A percentile compares a stretch with the other conserved stretches of the same genome.
phyloP scores from a whole-genome alignment of 2,329 filamentous ascomycete species.

The Phyllosticta ampelicida region DNA sequence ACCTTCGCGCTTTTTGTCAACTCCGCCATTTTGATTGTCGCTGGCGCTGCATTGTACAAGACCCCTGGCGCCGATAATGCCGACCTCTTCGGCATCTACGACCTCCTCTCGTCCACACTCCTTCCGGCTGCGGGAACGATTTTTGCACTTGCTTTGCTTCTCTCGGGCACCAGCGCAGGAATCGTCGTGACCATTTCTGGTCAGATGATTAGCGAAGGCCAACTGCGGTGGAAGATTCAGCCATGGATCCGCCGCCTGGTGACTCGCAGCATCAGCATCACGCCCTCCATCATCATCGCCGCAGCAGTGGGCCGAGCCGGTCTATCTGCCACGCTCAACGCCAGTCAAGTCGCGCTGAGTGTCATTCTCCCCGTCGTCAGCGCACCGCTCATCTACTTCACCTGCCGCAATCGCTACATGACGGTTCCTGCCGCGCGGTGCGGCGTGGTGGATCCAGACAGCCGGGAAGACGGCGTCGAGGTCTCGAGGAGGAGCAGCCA shows the following conservation, averaged over 20 bases:
- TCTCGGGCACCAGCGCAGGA: conserved; percentile 71
- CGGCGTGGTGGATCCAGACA: background rate
- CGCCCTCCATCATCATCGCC: conserved; percentile 73
- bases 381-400: conserved; percentile 77
- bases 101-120: conserved; percentile 56
- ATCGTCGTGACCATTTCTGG: conserved; percentile 84
- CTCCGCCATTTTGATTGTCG: conserved; percentile 69
- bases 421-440: conserved; percentile 40
- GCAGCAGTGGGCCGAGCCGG: conserved; percentile 63
- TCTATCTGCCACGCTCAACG: conserved; percentile 61
- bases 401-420: conserved; percentile 70
- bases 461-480: conserved; percentile 6
- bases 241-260: conserved; percentile 72
- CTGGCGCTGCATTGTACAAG: conserved; percentile 55
- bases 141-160: conserved; percentile 71
- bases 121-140: conserved; percentile 67
- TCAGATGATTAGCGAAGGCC: conserved; percentile 80
- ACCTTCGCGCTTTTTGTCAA: conserved; percentile 81
- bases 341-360: conserved; percentile 66
- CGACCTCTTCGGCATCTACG: conserved; percentile 75
- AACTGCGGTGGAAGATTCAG: conserved; percentile 59
- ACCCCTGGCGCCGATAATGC: conserved; percentile 49
- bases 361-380: conserved; percentile 74
- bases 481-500: conserved; percentile 10
- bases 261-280: conserved; percentile 70